Evolutionary conservation across 192 early-diverging fungal genomes (phyloP), one percentile per base, ranked within the genome.

Genomic region (Gryganskiella cystojenkinii): DNA sequence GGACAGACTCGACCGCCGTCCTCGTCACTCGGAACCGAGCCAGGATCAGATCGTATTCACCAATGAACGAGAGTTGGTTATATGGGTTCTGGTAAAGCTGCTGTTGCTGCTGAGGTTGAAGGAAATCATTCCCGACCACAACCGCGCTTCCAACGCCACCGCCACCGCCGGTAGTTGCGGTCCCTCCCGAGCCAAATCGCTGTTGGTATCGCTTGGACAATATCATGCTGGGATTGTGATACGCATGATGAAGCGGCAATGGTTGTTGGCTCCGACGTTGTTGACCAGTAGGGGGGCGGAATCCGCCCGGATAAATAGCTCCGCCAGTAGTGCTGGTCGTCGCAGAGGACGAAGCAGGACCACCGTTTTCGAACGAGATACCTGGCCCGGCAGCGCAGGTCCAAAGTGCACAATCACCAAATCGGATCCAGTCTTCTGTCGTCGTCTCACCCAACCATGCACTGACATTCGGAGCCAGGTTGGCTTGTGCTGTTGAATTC

Each of bases 321-420:
- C 58, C 42, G 10, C 25, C 42, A 10, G 31, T 57, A 13, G 37
- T 40, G 13, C 13, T 9, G 37, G 37, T 9, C 37, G 37, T 9
- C 13, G 37, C 5, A 13, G 37, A 40, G 37, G 37, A 40, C 37
- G 37, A 40, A 9, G 37, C 5, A 0, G 44, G 34, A 13, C 54
- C 61, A 11, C 70, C 70, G 40, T 71, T 71, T 3, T 71, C 58
- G 22, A 51, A 71, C 19, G 70, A 71, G 4, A 71, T 20, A 3
- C 45, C 60, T 2, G 70, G 61, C 3, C 60, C 62, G 2, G 61
- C 60, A 5, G 70, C 61, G 19, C 54, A 56, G 31, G 61, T 61
- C 74, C 74, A 78, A 31, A 78, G 37, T 13, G 74, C 74, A 42
- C 74, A 78, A 25, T 78, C 74, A 4, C 74, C 74, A 54, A 40